Evolutionary conservation across 345 rosid genomes (phyloP).

Genomic region (Lepidium didymum): DNA sequence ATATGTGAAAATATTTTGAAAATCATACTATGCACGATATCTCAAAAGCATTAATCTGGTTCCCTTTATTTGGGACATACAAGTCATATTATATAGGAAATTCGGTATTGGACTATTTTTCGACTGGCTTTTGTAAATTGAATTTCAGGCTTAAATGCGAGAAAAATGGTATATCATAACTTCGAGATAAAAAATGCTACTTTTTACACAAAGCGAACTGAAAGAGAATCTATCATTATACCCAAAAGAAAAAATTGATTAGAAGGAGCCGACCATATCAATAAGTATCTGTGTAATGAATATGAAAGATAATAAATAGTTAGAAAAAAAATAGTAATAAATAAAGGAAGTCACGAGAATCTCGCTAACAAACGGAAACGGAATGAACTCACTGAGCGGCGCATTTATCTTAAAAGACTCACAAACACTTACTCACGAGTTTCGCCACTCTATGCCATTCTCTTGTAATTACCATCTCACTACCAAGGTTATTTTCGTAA

Average conservation of each 20-base stretch:
- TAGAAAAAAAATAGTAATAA: background rate
- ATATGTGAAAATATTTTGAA: no score
- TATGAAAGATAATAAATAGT: background rate
- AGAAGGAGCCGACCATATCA: background rate
- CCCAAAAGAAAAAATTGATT: background rate
- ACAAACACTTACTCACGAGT: slow-evolving; percentile 13
- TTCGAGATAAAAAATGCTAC: no score
- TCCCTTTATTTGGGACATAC: no score
- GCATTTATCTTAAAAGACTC: slow-evolving; percentile 17
- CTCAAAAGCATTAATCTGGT: no score
- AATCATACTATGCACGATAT: no score
- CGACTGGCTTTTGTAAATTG: no score
- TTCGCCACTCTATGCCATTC: slow-evolving; percentile 12
- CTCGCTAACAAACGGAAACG: slow-evolving; percentile 13
- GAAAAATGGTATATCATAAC: no score
- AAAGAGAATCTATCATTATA: background rate
- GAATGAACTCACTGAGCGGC: slow-evolving; percentile 3
- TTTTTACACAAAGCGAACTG: no score
- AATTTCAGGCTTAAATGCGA: no score
- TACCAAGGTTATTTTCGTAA: background rate
- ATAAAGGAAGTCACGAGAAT: slow-evolving; percentile 19
- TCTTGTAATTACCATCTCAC: background rate
- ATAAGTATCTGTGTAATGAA: background rate
- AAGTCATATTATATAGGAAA: no score
- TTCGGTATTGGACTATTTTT: no score